Base-by-base conservation (phyloP, 169 alveolate species). In the Hammondia hammondi region DNA sequence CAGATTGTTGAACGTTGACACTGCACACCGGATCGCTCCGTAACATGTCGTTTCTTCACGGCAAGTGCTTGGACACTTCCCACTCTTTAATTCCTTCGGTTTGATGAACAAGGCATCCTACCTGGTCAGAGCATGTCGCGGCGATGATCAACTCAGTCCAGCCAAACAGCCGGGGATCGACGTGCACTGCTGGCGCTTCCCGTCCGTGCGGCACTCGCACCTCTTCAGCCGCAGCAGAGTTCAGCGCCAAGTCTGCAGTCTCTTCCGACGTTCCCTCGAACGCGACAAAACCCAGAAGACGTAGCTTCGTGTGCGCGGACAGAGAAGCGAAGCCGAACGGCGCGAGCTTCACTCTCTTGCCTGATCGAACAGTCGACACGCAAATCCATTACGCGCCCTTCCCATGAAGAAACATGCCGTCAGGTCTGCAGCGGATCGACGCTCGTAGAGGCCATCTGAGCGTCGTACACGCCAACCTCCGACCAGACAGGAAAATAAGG, bases 81-180 rank as follows among this genome's bases (percentile, higher is more conserved):
- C 61, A 3, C 61, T 52, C 61, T 52, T 52, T 14, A 14, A 52
- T 52, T 52, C 19, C 61, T 52, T 7, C 61, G 2, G 61, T 52
- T 14, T 39, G 43, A 39, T 39, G 43, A 39, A 14, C 5, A 52
- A 52, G 3, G 61, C 61, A 52, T 4, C 87, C 43, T 12, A 82
- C 90, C 37, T 82, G 90, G 90, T 45, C 90, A 52, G 57, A 46
- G 35, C 90, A 82, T n/a, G 90, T 82, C 39, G 90, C 90, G 35
- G 90, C 90, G 43, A 82, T 2, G 70, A 82, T 82, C 17, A 82
- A 35, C 71, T 82, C 90, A 6, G 90, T 82, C 90, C 90, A 82
- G 35, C 90, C 90, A 35, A 82, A 82, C 71, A 82, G 43, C 21
- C 90, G 61, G 9, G 90, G 70, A 35, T 82, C 90, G 43, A 48